A percentile compares a stretch with the other conserved stretches of the same genome.
These are phyloP conservation scores for Coniochaeta hoffmannii DNA, from an alignment of 2,329 filamentous ascomycete genomes.

Conservation along the genomic window DNA sequence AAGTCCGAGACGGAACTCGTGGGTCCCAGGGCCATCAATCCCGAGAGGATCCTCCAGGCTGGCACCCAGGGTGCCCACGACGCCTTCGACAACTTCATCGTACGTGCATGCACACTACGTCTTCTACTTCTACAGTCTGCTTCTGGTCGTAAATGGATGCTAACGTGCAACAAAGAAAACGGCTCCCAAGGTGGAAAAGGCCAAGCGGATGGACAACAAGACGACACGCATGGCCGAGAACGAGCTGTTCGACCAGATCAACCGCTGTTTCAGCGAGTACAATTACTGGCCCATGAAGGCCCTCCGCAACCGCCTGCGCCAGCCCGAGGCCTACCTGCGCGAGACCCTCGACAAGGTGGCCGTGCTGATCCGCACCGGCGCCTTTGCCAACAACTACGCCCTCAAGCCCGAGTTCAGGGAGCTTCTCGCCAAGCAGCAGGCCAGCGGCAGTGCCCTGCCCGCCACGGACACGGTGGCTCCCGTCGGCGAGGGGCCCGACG, in stretches of 20 bases:
- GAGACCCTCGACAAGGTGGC: constrained; percentile 78
- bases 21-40: constrained; percentile 38
- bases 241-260: constrained; percentile 80
- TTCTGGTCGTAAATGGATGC: constrained; percentile 3
- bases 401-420: constrained; percentile 59
- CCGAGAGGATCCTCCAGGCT: constrained; percentile 50
- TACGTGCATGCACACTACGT: constrained; percentile 31
- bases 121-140: not conserved
- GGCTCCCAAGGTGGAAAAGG: constrained; percentile 38
- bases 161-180: constrained; percentile 37
- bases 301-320: constrained; percentile 67
- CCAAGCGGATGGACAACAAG: constrained; percentile 69
- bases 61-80: constrained; percentile 39
- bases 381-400: constrained; percentile 80
- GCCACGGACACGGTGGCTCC: constrained; percentile 15
- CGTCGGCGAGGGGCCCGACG: constrained; percentile 48
- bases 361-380: constrained; percentile 71
- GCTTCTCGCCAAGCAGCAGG: constrained; percentile 32
- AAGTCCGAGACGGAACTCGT: constrained; percentile 48
- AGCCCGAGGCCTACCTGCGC: constrained; percentile 91
- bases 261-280: constrained; percentile 75
- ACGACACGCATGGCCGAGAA: constrained; percentile 83
- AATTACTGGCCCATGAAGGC: constrained; percentile 92
- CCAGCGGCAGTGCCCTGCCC: constrained; percentile 31
- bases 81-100: constrained; percentile 47